These are phyloP conservation scores for Puya raimondii DNA, from an alignment of 176 grass and related monocot species.

Conservation along the genomic window DNA sequence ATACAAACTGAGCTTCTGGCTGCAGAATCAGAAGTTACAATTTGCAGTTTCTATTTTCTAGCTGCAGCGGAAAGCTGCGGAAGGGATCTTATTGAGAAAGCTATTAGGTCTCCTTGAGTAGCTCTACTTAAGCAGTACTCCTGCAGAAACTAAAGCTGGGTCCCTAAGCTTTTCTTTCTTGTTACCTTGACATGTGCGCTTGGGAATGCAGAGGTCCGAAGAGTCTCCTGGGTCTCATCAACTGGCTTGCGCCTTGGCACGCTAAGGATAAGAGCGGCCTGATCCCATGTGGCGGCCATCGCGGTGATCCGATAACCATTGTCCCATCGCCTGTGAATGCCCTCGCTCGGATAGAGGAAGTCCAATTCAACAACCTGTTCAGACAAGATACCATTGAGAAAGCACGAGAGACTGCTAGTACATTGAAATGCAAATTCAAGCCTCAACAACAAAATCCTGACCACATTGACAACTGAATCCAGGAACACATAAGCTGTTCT, in stretches of 20 bases:
- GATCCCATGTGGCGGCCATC: conserved; percentile 58
- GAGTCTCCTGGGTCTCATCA: conserved; percentile 67
- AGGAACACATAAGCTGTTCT: too few relatives aligned
- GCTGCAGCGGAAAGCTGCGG: too few relatives aligned
- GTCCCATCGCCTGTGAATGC: conserved; percentile 64
- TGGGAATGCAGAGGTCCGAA: conserved; percentile 59
- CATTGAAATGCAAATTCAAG: background rate
- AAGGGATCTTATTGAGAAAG: background rate
- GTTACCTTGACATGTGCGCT: conserved; percentile 55
- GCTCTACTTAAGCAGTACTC: background rate
- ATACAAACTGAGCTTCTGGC: too few relatives aligned
- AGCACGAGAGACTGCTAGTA: background rate
- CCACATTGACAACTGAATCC: too few relatives aligned
- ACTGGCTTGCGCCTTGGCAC: conserved; percentile 46
- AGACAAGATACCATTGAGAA: background rate
- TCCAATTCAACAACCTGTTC: conserved; percentile 62
- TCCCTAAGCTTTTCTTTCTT: background rate
- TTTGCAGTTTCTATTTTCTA: too few relatives aligned
- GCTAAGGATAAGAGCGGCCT: conserved; percentile 55
- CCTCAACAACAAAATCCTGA: background rate
- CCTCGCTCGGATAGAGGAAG: conserved; percentile 68
- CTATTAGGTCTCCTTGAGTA: background rate
- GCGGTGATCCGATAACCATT: conserved; percentile 50
- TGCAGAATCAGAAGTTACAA: too few relatives aligned
- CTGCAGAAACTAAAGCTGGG: background rate